Base-by-base conservation (phyloP, 2,329 filamentous ascomycete species). In the Curvularia verruculosa region DNA sequence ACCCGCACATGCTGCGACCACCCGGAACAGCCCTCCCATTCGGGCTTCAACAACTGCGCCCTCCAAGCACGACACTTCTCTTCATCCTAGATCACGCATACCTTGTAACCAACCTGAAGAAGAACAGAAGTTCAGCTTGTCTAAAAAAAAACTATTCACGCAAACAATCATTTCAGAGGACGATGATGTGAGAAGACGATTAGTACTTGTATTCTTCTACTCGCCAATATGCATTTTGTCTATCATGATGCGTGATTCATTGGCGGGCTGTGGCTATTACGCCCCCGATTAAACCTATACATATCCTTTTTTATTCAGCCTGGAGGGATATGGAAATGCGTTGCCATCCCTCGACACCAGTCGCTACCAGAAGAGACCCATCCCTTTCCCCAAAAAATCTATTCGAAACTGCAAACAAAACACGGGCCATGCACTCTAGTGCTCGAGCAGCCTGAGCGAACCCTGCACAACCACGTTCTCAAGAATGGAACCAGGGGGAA, bases 401-500 rank as follows among this genome's bases (percentile, higher is more conserved):
- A 67, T 63, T 48, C 55, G 45, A 58, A 64, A 62, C 41, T 49
- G 49, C 54, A 59, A 63, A 56, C 56, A 58, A 58, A 56, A 59
- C 54, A 29, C 41, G 9, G 12, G 28, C 54, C 26, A 50, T 9
- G 29, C 26, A 34, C 54, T 65, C 71, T 86, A 89, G 77, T 89
- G 86, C 81, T 89, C 86, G 65, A 89, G 79, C 74, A 88, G 81
- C 73, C 87, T 83, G 85, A 99, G 86, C 80, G 92, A 96, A 74
- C 95, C 95, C 85, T 99, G 95, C 56, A 99, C 95, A 49, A 99
- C 95, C 13, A 98, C 95, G 81, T 99, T 99, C 85, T 99, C 95
- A 58, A 99, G 85, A 72, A 99, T 91, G 19, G 93, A 97, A 77
- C 95, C 95, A 19, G 95, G 94, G 51, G 95, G 95, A 70, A 99